Evolutionary conservation across 2,329 filamentous ascomycete genomes (phyloP).

Genomic region (Delphinella strobiligena): DNA sequence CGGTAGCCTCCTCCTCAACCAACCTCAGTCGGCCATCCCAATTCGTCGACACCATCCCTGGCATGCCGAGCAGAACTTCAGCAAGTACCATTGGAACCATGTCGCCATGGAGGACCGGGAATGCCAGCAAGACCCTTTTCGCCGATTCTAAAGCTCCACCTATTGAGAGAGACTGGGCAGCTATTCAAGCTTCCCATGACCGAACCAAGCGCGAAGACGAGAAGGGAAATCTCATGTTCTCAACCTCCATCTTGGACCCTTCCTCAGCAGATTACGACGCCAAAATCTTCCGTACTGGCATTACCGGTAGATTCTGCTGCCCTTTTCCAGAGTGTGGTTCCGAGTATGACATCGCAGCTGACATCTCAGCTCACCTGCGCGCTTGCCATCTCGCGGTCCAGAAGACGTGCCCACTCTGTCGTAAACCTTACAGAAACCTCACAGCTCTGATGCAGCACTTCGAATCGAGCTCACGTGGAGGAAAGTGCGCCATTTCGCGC

Average conservation of each 20-base stretch:
- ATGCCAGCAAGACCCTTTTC: constrained; percentile 21
- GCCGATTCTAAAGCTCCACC: constrained; percentile 21
- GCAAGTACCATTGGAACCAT: neutral
- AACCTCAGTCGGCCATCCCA: neutral
- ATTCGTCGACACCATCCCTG: neutral
- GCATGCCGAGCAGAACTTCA: constrained; percentile 4
- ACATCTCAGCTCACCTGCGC: constrained; percentile 26
- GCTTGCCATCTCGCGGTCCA: constrained; percentile 22
- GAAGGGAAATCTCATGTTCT: constrained; percentile 25
- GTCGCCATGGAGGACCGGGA: neutral
- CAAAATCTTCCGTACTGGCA: constrained; percentile 29
- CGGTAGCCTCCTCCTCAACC: too few species aligned
- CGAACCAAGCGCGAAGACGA: constrained; percentile 4
- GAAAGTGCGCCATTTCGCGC: constrained; percentile 22
- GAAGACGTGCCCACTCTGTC: constrained; percentile 27
- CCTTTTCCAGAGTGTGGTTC: constrained; percentile 39
- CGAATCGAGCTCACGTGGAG: constrained; percentile 22
- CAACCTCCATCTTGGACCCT: constrained; percentile 37
- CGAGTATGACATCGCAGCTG: constrained; percentile 17
- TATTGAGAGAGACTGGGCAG: constrained; percentile 18
- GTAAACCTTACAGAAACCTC: constrained; percentile 27
- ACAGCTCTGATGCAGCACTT: constrained; percentile 28
- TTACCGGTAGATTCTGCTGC: constrained; percentile 35
- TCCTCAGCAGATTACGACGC: constrained; percentile 35
- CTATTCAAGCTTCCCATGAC: constrained; percentile 1